Conservation (phyloP, 2,329 filamentous ascomycete species). For the Diplodia corticola region DNA sequence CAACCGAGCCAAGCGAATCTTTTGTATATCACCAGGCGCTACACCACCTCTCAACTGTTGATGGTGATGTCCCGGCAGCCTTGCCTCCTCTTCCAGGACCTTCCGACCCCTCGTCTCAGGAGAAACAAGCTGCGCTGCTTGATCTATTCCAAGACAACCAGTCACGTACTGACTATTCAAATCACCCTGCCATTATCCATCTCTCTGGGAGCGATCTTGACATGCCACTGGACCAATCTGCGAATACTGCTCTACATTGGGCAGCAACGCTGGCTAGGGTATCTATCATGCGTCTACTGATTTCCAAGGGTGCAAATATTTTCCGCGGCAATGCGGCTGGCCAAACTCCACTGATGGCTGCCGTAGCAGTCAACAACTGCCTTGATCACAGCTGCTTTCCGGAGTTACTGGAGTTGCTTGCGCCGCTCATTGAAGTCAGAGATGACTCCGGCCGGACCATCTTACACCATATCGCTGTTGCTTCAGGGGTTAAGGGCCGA, state of each 20-base stretch:
- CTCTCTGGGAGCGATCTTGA: slow-evolving; percentile 82
- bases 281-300: slow-evolving; percentile 75
- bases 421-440: slow-evolving; percentile 84
- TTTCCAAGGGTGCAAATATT: slow-evolving; percentile 82
- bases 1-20: slow-evolving; percentile 78
- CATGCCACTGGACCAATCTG: slow-evolving; percentile 84
- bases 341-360: slow-evolving; percentile 90
- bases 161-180: slow-evolving; percentile 66
- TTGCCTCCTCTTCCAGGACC: slow-evolving; percentile 65
- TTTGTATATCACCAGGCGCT: slow-evolving; percentile 63
- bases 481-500: slow-evolving; percentile 91
- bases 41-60: slow-evolving; percentile 47
- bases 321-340: slow-evolving; percentile 85
- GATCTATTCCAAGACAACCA: slow-evolving; percentile 58
- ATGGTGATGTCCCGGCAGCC: slow-evolving; percentile 58
- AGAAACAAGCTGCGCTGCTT: slow-evolving; percentile 81
- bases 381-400: slow-evolving; percentile 89
- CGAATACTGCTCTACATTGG: slow-evolving; percentile 93
- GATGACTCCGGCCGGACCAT: slow-evolving; percentile 90
- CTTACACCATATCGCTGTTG: slow-evolving; percentile 92
- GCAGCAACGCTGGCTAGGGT: slow-evolving; percentile 89
- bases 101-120: slow-evolving; percentile 65
- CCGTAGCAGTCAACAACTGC: slow-evolving; percentile 91
- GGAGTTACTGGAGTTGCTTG: slow-evolving; percentile 83
- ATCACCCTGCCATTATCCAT: slow-evolving; percentile 74